A percentile compares a stretch with the other conserved stretches of the same genome.
phyloP scores from a whole-genome alignment of 129 eudicot genomes.

The Centella asiatica region DNA sequence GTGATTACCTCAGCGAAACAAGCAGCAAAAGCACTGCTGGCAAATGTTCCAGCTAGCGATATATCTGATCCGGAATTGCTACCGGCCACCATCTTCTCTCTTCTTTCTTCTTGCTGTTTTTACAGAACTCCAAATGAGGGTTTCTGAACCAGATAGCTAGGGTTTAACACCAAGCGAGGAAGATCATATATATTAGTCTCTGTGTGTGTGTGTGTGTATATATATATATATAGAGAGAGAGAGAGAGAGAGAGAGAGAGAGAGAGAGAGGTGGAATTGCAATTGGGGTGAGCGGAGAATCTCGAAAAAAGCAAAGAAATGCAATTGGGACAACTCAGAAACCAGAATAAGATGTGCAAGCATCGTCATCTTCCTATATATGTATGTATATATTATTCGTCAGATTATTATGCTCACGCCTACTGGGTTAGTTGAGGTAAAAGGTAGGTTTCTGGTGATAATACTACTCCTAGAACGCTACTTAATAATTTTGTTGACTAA shows the following conservation, averaged over 20 bases:
- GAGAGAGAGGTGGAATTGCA: not conserved
- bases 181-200: not conserved
- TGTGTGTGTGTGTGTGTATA: not conserved
- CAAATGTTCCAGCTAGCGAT: slow-evolving; percentile 65
- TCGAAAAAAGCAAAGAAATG: slow-evolving; percentile 17
- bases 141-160: not conserved
- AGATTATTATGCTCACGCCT: not conserved
- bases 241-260: not conserved
- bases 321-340: not conserved
- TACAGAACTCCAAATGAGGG: not conserved
- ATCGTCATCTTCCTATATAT: slow-evolving; percentile 1
- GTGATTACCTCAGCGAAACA: slow-evolving; percentile 75
- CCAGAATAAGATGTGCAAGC: too few species aligned
- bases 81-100: slow-evolving; percentile 30
- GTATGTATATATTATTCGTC: not conserved
- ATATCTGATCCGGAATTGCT: slow-evolving; percentile 49
- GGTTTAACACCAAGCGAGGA: not conserved
- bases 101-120: not conserved
- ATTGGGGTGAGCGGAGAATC: not conserved
- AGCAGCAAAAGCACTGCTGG: slow-evolving; percentile 82
- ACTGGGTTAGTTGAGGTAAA: not conserved
- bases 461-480: too few species aligned
- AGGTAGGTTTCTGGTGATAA: too few species aligned
- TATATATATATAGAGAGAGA: not conserved
- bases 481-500: too few species aligned